Percentiles rank a stretch among this genome's conserved stretches.
These are phyloP conservation scores for Evansstolkia leycettana DNA, from an alignment of 495 filamentous ascomycete genomes.

Conservation along the genomic window DNA sequence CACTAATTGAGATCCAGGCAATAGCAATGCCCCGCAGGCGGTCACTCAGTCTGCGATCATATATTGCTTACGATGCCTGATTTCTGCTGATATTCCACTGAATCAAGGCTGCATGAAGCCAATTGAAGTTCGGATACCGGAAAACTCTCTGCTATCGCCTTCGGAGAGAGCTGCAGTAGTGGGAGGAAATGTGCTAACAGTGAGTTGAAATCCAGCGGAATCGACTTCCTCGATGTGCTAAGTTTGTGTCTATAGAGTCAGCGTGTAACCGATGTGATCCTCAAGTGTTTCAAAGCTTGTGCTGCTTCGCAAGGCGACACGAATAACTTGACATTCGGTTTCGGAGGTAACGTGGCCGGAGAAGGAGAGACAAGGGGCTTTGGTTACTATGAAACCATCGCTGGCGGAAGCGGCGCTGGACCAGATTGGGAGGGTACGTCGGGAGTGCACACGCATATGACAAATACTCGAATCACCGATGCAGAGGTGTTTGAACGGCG, in stretches of 20 bases:
- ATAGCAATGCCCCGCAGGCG: constrained; percentile 86
- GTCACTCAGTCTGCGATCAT: constrained; percentile 90
- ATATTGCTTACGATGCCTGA: constrained; percentile 81
- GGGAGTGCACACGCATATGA: constrained; percentile 91
- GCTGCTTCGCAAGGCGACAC: constrained; percentile 80
- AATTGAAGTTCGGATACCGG: constrained; percentile 69
- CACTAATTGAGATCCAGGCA: constrained; percentile 29
- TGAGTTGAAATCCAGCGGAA: constrained; percentile 1
- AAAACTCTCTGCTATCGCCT: constrained; percentile 65
- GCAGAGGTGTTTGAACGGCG: constrained; percentile 80
- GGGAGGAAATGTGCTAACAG: constrained; percentile 78
- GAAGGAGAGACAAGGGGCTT: constrained; percentile 40
- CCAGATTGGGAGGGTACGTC: constrained; percentile 69
- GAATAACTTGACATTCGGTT: constrained; percentile 54
- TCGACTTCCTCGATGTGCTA: background rate
- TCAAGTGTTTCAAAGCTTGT: constrained; percentile 72
- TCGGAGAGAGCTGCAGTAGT: constrained; percentile 57
- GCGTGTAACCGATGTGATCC: constrained; percentile 80
- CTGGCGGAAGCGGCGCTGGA: constrained; percentile 76
- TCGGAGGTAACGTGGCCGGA: constrained; percentile 4
- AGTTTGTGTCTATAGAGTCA: constrained; percentile 28
- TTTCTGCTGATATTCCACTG: constrained; percentile 81
- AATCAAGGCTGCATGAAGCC: constrained; percentile 91
- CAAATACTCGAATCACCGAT: constrained; percentile 92
- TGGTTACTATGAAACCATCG: constrained; percentile 92